Base-by-base conservation (phyloP, 2,329 filamentous ascomycete genomes). In the Fusarium sacchari region DNA sequence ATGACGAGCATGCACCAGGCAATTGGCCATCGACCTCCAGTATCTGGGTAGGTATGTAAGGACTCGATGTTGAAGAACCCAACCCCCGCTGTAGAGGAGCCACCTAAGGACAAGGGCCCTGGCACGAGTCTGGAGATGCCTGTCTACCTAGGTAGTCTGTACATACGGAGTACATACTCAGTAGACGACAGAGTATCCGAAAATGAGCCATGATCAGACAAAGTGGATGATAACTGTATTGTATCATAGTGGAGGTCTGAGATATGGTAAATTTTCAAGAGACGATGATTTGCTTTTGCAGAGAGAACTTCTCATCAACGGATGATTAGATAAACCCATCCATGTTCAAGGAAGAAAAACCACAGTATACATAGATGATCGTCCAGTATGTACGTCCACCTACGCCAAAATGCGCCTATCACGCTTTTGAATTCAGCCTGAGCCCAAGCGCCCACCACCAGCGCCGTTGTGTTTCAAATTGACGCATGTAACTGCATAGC, bases 381-480 rank as follows among this genome's bases (percentile, higher is more conserved):
- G 26, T 49, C 28, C n/a, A 49, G 17, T 59, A 26, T 30, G n/a
- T n/a, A n/a, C 32, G 30, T 50, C 43, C 30, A 30, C 42, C 22
- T 42, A 53, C 39, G 43, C 40, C 40, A 62, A 52, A 46, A 62
- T 47, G 43, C 60, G 57, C 53, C 40, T 53, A 60, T 70, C 43
- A 40, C n/a, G 50, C 50, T 36, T 42, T 64, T 43, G 34, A 53
- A 26, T 65, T 63, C 60, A 64, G 69, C 58, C 56, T 61, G 46
- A 57, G 39, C 30, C 57, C 34, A 74, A 52, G 63, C 67, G 67
- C 61, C 71, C 55, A 71, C 60, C 44, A 43, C 36, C 59, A 59
- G 46, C 61, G 28, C 71, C 71, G 60, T 66, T 66, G 60, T 49
- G 71, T 74, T 74, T 74, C 71, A 74, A 59, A 59, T 65, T 71